Conservation (phyloP, 495 filamentous ascomycete species). For the Evansstolkia leycettana region DNA sequence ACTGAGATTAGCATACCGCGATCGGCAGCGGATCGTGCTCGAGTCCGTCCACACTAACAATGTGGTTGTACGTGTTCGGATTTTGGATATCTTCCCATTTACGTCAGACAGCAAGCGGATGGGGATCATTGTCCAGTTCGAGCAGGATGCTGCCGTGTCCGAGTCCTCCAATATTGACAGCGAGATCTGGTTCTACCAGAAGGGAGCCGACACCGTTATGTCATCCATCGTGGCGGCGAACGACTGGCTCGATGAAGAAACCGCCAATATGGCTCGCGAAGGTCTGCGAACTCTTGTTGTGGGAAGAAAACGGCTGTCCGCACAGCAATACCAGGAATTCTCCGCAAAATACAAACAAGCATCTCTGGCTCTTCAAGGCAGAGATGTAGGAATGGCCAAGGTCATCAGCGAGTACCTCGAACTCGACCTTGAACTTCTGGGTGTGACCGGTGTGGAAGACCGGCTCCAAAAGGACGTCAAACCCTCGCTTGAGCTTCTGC, state of each 20-base stretch:
- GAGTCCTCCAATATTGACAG: conserved; percentile 30
- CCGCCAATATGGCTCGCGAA: conserved; percentile 96
- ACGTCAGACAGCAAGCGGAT: conserved; percentile 96
- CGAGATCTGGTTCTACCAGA: conserved; percentile 98
- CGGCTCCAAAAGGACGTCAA: conserved; percentile 93
- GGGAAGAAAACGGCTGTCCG: conserved; percentile 69
- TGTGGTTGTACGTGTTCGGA: conserved; percentile 71
- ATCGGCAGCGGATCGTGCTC: conserved; percentile 71
- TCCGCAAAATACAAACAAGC: conserved; percentile 62
- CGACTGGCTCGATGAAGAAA: conserved; percentile 98
- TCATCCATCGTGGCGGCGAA: conserved; percentile 81
- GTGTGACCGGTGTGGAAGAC: conserved; percentile 96
- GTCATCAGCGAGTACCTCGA: conserved; percentile 77
- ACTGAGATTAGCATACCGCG: conserved; percentile 70
- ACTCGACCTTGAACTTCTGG: conserved; percentile 77
- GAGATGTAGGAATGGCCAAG: conserved; percentile 69
- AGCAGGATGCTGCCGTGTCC: conserved; percentile 29
- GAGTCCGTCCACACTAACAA: conserved; percentile 67
- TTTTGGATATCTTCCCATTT: conserved; percentile 93
- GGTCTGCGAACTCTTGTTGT: conserved; percentile 90
- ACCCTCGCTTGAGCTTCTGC: conserved; percentile 81
- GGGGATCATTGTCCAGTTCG: conserved; percentile 91
- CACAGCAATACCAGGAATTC: conserved; percentile 70
- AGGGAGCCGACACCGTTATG: conserved; percentile 98
- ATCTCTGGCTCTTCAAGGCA: conserved; percentile 61